Conservation (phyloP, 2,329 filamentous ascomycete species). For the Ophiostoma novo-ulmi region DNA sequence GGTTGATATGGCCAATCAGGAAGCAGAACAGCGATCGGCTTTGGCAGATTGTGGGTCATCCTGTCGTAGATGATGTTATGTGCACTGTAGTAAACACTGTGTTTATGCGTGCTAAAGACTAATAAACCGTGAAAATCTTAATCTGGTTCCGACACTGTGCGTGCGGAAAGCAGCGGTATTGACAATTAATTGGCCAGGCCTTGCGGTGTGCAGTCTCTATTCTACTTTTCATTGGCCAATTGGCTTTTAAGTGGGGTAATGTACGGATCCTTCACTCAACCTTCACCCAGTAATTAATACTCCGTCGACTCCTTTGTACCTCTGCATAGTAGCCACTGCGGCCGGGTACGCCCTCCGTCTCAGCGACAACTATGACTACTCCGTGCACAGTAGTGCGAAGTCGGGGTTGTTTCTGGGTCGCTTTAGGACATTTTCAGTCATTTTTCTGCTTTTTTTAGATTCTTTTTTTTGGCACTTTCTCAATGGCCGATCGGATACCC, state of each 20-base stretch:
- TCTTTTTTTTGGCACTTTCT: slow-evolving; percentile 15
- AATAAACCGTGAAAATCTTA: slow-evolving; percentile 21
- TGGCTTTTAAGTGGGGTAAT: not conserved
- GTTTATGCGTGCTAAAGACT: not conserved
- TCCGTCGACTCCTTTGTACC: not conserved
- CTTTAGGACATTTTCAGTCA: not conserved
- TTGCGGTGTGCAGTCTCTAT: not conserved
- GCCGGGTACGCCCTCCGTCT: slow-evolving; percentile 1
- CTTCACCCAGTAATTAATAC: not conserved
- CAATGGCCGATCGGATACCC: slow-evolving; percentile 13
- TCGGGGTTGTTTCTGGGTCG: slow-evolving; percentile 16
- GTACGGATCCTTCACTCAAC: not conserved
- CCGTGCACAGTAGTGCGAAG: slow-evolving; percentile 18
- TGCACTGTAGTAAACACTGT: not conserved
- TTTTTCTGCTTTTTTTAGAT: slow-evolving; percentile 3
- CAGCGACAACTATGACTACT: slow-evolving; percentile 10
- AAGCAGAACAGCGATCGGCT: not conserved
- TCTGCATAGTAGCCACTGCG: not conserved
- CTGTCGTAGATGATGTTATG: not conserved
- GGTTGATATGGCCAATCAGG: not conserved
- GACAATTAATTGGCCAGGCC: slow-evolving; percentile 8
- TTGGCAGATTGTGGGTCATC: not conserved
- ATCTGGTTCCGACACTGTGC: slow-evolving; percentile 18
- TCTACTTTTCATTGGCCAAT: not conserved
- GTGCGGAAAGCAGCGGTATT: slow-evolving; percentile 9